Evolutionary conservation across 306 rosid genomes (phyloP).

Genomic region (Medicago ruthenica): DNA sequence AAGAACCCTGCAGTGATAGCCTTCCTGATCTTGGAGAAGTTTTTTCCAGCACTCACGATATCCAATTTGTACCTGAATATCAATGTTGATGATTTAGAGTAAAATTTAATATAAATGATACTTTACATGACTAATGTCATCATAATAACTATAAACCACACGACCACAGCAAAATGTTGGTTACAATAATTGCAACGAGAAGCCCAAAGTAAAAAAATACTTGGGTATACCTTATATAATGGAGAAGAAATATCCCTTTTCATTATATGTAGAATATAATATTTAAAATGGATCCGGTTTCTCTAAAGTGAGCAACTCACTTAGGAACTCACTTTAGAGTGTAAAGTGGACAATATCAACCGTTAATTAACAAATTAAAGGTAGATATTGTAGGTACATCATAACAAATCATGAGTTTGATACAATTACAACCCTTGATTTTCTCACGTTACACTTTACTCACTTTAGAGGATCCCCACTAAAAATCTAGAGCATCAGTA

Average conservation of each 20-base stretch:
- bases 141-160: conserved; percentile 16
- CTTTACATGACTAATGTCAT: conserved; percentile 5
- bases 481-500: not conserved
- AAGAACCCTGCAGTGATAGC: conserved; percentile 87
- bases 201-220: conserved; percentile 13
- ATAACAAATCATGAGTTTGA: too few relatives aligned
- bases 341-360: too few relatives aligned
- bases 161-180: conserved; percentile 16
- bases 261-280: not conserved
- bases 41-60: conserved; percentile 80
- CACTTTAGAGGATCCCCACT: too few relatives aligned
- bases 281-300: not conserved
- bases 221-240: not conserved
- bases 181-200: conserved; percentile 26
- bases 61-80: conserved; percentile 79
- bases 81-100: conserved; percentile 26
- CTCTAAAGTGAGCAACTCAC: too few relatives aligned
- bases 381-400: too few relatives aligned
- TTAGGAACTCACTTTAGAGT: too few relatives aligned
- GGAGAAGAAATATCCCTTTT: conserved; percentile 1
- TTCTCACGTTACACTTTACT: too few relatives aligned
- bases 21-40: conserved; percentile 77
- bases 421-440: too few relatives aligned
- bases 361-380: too few relatives aligned
- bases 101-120: conserved; percentile 21